phyloP scores from a whole-genome alignment of 169 alveolate species.

The Babesia divergens region DNA sequence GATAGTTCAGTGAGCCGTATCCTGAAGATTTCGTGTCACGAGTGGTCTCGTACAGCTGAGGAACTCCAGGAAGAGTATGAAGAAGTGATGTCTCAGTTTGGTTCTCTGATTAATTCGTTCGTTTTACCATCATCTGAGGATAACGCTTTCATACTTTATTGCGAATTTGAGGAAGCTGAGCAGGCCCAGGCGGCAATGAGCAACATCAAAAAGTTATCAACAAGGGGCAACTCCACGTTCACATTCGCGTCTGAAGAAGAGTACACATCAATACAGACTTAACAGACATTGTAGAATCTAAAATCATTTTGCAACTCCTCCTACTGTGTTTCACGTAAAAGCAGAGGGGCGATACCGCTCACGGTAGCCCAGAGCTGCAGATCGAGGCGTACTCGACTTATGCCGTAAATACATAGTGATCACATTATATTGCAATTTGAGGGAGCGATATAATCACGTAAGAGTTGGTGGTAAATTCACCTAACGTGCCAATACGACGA shows the following conservation, averaged over 20 bases:
- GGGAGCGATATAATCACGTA: too few species aligned
- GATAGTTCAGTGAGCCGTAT: not conserved
- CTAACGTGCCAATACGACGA: too few species aligned
- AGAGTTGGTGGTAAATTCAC: too few species aligned
- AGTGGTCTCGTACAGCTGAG: not conserved
- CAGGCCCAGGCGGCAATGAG: slow-evolving; percentile 31
- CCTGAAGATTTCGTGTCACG: not conserved
- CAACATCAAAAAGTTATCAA: not conserved
- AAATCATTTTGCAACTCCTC: not conserved
- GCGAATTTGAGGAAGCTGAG: slow-evolving; percentile 52
- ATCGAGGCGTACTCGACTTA: too few species aligned
- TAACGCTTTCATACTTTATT: not conserved
- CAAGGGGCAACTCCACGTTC: not conserved
- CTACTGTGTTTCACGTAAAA: too few species aligned
- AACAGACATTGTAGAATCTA: not conserved
- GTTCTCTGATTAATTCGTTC: slow-evolving; percentile 32
- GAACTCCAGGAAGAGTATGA: slow-evolving; percentile 37
- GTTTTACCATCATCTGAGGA: not conserved
- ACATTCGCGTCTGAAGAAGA: slow-evolving; percentile 29
- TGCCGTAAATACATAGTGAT: too few species aligned
- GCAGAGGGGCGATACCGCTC: too few species aligned
- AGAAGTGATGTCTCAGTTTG: slow-evolving; percentile 40
- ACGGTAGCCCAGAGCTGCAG: too few species aligned
- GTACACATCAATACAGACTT: not conserved
- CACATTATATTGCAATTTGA: too few species aligned